Conservation (phyloP, 2,329 filamentous ascomycete species). For the Colletotrichum godetiae region DNA sequence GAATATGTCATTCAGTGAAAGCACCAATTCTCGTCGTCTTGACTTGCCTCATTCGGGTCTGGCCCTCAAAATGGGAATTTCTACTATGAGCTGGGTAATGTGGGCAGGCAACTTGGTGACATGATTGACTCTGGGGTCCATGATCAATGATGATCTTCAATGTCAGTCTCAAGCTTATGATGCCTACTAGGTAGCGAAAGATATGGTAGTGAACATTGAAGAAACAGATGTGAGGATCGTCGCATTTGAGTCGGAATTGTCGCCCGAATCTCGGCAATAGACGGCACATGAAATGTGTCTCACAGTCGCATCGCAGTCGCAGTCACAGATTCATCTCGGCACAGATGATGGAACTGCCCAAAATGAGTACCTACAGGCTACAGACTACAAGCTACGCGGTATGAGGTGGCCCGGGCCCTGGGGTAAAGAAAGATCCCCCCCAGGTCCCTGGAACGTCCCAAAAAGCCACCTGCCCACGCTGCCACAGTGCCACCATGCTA, state of each 20-base stretch:
- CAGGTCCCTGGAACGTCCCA: not conserved
- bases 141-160: not conserved
- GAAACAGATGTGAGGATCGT: not conserved
- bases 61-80: not conserved
- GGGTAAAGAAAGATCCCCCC: conserved; percentile 22
- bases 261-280: conserved; percentile 26
- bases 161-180: not conserved
- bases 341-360: not conserved
- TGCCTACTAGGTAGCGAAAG: not conserved
- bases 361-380: not conserved
- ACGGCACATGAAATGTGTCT: not conserved
- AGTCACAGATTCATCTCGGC: not conserved
- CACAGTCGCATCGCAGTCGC: not conserved
- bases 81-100: not conserved
- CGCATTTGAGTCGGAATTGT: conserved; percentile 20
- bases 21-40: not conserved
- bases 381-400: too few relatives aligned
- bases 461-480: too few relatives aligned
- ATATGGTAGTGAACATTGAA: not conserved
- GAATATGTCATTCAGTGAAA: not conserved
- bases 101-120: not conserved
- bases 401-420: conserved; percentile 14
- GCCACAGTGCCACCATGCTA: not conserved
- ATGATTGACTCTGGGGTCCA: not conserved
- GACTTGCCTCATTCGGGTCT: not conserved